phyloP scores from a whole-genome alignment of 306 rosid species.

The Corylus avellana region DNA sequence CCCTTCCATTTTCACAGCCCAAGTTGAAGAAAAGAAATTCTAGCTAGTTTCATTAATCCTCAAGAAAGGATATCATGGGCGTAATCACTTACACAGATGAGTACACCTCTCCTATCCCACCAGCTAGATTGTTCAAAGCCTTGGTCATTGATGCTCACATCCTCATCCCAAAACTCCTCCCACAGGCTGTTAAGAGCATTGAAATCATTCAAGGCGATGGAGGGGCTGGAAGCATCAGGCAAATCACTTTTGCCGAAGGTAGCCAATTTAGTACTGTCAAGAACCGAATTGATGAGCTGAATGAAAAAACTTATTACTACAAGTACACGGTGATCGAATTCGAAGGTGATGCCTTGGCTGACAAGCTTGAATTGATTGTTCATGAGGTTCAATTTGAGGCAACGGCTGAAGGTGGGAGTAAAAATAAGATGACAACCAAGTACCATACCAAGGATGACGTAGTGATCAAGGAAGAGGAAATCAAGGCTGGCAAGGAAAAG shows the following conservation, averaged over 20 bases:
- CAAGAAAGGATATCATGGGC: not conserved
- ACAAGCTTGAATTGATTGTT: slow-evolving; percentile 37
- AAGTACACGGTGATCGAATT: slow-evolving; percentile 28
- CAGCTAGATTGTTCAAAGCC: slow-evolving; percentile 42
- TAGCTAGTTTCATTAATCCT: not conserved
- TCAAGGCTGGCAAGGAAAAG: slow-evolving; percentile 40
- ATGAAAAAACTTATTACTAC: slow-evolving; percentile 24
- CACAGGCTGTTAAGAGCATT: slow-evolving; percentile 21
- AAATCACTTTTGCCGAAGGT: slow-evolving; percentile 40
- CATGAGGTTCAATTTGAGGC: slow-evolving; percentile 42
- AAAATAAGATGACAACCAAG: slow-evolving; percentile 33
- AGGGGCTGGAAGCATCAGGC: slow-evolving; percentile 47
- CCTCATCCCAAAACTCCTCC: slow-evolving; percentile 37
- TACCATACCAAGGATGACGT: slow-evolving; percentile 39
- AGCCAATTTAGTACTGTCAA: slow-evolving; percentile 13
- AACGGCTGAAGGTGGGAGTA: slow-evolving; percentile 41
- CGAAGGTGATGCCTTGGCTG: slow-evolving; percentile 35
- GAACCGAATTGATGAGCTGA: slow-evolving; percentile 31
- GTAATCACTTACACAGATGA: slow-evolving; percentile 2
- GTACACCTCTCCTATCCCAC: slow-evolving; percentile 27
- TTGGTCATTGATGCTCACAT: slow-evolving; percentile 35
- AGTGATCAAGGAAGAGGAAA: slow-evolving; percentile 42
- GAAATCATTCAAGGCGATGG: slow-evolving; percentile 48
- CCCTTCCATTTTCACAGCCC: not conserved
- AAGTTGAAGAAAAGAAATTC: not conserved